Conservation (phyloP, 306 rosid species). For the Begonia masoniana region DNA sequence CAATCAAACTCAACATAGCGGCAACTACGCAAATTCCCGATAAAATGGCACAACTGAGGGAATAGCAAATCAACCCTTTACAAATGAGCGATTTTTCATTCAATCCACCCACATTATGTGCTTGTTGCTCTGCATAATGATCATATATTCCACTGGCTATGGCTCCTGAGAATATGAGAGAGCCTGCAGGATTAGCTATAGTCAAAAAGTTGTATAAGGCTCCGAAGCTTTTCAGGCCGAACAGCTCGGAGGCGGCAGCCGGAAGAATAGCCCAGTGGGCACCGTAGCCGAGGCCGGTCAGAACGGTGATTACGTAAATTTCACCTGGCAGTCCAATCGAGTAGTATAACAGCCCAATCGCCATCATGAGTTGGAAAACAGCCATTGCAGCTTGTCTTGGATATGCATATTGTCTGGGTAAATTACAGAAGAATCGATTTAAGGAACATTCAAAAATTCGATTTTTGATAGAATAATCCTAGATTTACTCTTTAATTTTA, state of each 20-base stretch:
- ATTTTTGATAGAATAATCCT: no score
- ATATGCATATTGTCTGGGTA: conserved; percentile 59
- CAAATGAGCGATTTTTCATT: conserved; percentile 32
- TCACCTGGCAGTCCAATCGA: conserved; percentile 88
- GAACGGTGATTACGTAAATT: conserved; percentile 62
- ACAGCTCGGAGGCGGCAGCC: conserved; percentile 89
- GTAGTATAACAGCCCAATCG: conserved; percentile 54
- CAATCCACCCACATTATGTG: conserved; percentile 1
- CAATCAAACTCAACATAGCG: conserved; percentile 27
- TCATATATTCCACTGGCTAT: conserved; percentile 55
- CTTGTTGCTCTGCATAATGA: conserved; percentile 53
- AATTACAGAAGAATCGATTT: conserved; percentile 6
- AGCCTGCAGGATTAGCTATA: conserved; percentile 52
- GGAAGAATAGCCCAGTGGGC: conserved; percentile 95
- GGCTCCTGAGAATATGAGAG: conserved; percentile 48
- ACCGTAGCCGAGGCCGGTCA: conserved; percentile 82
- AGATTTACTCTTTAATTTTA: no score
- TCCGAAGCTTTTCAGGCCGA: conserved; percentile 67
- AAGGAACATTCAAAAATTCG: background rate
- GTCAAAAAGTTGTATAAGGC: conserved; percentile 53
- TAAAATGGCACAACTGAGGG: conserved; percentile 47
- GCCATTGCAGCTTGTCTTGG: conserved; percentile 80
- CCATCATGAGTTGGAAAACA: conserved; percentile 67
- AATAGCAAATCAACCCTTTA: conserved; percentile 46
- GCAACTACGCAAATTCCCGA: conserved; percentile 47